phyloP scores from a whole-genome alignment of 495 filamentous ascomycete species.

The Chaetomidium leptoderma region DNA sequence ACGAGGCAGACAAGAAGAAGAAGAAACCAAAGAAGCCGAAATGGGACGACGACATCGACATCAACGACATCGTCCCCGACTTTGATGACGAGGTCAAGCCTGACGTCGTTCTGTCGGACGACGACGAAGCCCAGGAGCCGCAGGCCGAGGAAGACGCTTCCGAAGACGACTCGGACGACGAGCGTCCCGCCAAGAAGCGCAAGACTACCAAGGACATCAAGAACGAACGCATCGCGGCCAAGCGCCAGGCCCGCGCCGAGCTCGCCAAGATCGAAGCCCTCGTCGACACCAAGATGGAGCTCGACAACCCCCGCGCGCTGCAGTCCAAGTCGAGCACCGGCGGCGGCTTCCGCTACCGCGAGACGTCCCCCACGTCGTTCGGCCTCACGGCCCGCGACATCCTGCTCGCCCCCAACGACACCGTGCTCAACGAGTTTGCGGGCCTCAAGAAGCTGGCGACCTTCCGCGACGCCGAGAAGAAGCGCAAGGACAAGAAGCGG shows the following conservation, averaged over 20 bases:
- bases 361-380: conserved; percentile 85
- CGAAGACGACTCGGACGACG: conserved; percentile 25
- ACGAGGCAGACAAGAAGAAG: conserved; percentile 40
- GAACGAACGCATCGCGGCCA: conserved; percentile 64
- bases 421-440: conserved; percentile 81
- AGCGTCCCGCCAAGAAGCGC: conserved; percentile 49
- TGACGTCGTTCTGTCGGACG: conserved; percentile 51
- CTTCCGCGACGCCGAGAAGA: conserved; percentile 84
- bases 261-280: conserved; percentile 78
- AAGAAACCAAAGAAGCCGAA: conserved; percentile 80
- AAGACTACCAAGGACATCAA: conserved; percentile 61
- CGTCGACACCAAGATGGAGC: conserved; percentile 76
- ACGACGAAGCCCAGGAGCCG: conserved; percentile 27
- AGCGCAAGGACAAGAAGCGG: conserved; percentile 77
- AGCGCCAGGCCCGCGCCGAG: conserved; percentile 70
- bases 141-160: conserved; percentile 25
- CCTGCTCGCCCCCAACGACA: conserved; percentile 76
- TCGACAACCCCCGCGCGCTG: conserved; percentile 58
- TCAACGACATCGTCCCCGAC: conserved; percentile 83
- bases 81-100: conserved; percentile 63
- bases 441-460: conserved; percentile 91
- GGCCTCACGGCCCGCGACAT: conserved; percentile 88
- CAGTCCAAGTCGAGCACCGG: conserved; percentile 21
- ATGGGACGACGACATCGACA: conserved; percentile 97
- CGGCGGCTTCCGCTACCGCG: conserved; percentile 77